Evolutionary conservation across 768 basidiomycete species (phyloP).

Genomic region (Daedaleopsis nitida): DNA sequence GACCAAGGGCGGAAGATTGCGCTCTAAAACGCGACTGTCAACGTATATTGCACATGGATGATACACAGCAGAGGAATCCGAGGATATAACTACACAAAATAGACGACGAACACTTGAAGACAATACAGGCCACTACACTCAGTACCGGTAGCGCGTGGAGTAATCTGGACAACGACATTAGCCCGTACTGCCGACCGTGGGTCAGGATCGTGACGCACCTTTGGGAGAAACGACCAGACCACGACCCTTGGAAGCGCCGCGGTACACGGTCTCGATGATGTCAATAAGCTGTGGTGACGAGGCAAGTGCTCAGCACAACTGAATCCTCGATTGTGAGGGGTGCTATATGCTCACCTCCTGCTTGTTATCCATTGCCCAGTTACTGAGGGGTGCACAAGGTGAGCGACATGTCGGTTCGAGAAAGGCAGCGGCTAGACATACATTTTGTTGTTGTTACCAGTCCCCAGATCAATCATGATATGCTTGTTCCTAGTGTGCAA

Average conservation of each 20-base stretch:
- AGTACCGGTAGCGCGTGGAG: conserved; percentile 81
- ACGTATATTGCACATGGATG: background rate
- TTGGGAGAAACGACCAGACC: conserved; percentile 97
- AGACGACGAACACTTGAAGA: background rate
- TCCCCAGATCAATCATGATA: conserved; percentile 99
- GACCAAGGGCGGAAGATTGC: background rate
- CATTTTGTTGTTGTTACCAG: conserved; percentile 99
- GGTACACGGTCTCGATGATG: conserved; percentile 97
- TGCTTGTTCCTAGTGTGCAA: conserved; percentile 80
- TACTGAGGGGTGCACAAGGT: conserved; percentile 49
- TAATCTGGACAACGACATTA: conserved; percentile 52
- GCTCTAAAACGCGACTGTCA: background rate
- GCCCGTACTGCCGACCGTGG: background rate
- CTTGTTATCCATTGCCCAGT: conserved; percentile 99
- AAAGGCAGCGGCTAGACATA: conserved; percentile 41
- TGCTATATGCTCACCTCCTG: conserved; percentile 72
- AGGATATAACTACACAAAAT: conserved; percentile 18
- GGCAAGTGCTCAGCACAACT: too few relatives aligned
- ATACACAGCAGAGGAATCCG: background rate
- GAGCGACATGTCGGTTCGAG: conserved; percentile 3
- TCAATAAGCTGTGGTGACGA: conserved; percentile 79
- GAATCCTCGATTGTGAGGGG: background rate
- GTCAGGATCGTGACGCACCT: conserved; percentile 50
- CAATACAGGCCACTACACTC: conserved; percentile 11
- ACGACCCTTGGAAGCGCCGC: conserved; percentile 95